Evolutionary conservation across 345 rosid species (phyloP).

Genomic region (Gossypium thurberi): DNA sequence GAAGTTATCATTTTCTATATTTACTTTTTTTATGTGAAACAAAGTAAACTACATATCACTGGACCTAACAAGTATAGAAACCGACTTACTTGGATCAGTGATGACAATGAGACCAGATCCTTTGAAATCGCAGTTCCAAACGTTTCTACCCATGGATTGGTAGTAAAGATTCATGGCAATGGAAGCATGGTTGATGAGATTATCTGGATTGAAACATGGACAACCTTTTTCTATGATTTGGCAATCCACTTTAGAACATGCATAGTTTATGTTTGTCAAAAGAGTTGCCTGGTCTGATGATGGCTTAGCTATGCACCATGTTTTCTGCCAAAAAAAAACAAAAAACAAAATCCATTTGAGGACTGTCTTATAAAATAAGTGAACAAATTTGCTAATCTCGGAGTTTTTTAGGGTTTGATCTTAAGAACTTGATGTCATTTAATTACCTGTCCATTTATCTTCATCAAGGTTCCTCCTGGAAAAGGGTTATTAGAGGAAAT

Average conservation of each 20-base stretch:
- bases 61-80: not conserved
- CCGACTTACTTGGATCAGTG: conserved; percentile 54
- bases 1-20: too few species aligned
- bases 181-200: conserved; percentile 53
- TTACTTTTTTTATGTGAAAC: too few species aligned
- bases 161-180: conserved; percentile 70
- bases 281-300: conserved; percentile 50
- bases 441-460: conserved; percentile 41
- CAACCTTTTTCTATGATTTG: conserved; percentile 36
- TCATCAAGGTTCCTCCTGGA: conserved; percentile 28
- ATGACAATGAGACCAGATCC: conserved; percentile 49
- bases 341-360: not conserved
- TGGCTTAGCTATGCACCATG: conserved; percentile 77
- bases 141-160: conserved; percentile 53
- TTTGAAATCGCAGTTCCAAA: conserved; percentile 64
- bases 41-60: not conserved
- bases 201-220: conserved; percentile 47
- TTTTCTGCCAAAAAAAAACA: conserved; percentile 23
- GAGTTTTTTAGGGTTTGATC: not conserved
- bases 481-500: not conserved
- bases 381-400: not conserved
- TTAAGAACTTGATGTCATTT: not conserved
- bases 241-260: conserved; percentile 60
- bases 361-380: not conserved
- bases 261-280: conserved; percentile 39